Evolutionary conservation across 768 basidiomycete species (phyloP).

Genomic region (Daedaleopsis nitida): DNA sequence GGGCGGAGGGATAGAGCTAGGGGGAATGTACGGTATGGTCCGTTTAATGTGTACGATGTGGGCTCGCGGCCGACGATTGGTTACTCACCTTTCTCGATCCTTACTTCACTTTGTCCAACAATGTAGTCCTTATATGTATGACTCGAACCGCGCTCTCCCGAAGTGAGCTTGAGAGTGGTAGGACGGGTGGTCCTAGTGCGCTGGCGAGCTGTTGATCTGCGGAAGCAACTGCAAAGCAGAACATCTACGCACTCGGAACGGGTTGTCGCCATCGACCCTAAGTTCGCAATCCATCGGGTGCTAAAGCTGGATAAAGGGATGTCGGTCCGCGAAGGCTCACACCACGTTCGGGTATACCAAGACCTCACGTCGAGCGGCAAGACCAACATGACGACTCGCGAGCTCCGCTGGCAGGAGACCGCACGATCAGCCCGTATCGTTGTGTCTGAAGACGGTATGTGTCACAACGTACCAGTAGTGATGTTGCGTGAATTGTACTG

Average conservation of each 20-base stretch:
- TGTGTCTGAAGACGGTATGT: neutral
- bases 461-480: no score
- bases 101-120: no score
- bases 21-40: no score
- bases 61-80: no score
- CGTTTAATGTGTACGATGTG: no score
- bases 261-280: neutral
- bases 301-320: neutral
- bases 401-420: neutral
- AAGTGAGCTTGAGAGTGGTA: no score
- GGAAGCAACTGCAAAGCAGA: neutral
- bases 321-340: neutral
- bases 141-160: no score
- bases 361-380: neutral
- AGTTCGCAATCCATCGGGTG: neutral
- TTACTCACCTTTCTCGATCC: no score
- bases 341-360: neutral
- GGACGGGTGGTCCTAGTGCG: no score
- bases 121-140: no score
- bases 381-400: neutral
- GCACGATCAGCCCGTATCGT: neutral
- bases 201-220: no score
- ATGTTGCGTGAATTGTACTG: neutral
- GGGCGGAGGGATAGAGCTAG: no score
- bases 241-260: conserved; percentile 2